Evolutionary conservation across 2,329 filamentous ascomycete genomes (phyloP).

Genomic region (Xylariaceae sp.): DNA sequence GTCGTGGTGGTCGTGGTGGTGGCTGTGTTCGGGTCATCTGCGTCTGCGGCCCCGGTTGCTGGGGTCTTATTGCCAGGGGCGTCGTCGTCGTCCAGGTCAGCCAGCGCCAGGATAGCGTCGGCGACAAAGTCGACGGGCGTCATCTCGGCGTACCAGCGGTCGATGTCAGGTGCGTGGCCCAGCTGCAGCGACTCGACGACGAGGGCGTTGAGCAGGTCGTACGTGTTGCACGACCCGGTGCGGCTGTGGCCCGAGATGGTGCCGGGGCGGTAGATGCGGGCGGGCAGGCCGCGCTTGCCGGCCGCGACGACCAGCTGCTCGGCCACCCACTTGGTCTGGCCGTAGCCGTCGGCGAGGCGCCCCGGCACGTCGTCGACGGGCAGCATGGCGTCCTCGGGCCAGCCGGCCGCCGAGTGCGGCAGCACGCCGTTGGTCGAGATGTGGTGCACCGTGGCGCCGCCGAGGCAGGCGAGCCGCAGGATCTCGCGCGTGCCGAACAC

Average conservation of each 20-base stretch:
- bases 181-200: constrained; percentile 71
- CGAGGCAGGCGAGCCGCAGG: constrained; percentile 59
- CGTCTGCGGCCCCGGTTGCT: too few relatives aligned
- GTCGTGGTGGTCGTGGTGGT: too few relatives aligned
- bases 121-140: constrained; percentile 77
- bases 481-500: constrained; percentile 74
- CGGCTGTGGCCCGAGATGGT: constrained; percentile 73
- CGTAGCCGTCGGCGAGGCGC: constrained; percentile 65
- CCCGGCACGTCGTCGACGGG: constrained; percentile 60
- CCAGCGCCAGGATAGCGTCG: constrained; percentile 62
- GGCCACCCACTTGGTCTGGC: constrained; percentile 76
- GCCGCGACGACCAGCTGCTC: constrained; percentile 68
- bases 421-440: constrained; percentile 76
- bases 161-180: constrained; percentile 61
- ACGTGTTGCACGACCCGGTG: constrained; percentile 69
- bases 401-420: constrained; percentile 61
- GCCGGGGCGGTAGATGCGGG: constrained; percentile 64
- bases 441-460: constrained; percentile 67
- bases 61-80: too few relatives aligned
- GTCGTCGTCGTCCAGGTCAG: constrained; percentile 53
- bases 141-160: constrained; percentile 75
- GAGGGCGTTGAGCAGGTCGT: constrained; percentile 68
- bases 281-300: constrained; percentile 58
- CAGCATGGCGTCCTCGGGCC: constrained; percentile 63
- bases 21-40: too few relatives aligned